Conservation (phyloP, 495 filamentous ascomycete species). For the Penicillium goetzii region DNA sequence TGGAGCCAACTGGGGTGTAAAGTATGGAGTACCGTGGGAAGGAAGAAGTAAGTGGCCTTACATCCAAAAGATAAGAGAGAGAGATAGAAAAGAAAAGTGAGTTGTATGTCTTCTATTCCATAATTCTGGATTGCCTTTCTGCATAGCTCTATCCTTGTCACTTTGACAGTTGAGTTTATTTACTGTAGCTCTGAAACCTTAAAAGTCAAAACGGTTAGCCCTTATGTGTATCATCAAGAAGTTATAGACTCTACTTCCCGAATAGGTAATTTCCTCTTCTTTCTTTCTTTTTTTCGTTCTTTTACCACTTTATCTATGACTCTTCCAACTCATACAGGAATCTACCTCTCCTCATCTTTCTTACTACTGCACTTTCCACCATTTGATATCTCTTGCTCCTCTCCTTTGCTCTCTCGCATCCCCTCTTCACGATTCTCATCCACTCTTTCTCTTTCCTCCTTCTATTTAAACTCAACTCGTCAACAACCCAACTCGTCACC, state of each 20-base stretch:
- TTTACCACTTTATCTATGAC: background rate
- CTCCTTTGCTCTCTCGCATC: constrained; percentile 7
- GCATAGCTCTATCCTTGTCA: background rate
- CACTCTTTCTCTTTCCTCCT: background rate
- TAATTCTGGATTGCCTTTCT: background rate
- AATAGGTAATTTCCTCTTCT: background rate
- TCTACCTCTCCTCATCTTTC: background rate
- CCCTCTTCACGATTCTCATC: background rate
- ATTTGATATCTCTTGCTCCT: background rate
- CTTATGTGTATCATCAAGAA: background rate
- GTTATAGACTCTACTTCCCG: background rate
- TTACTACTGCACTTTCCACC: background rate
- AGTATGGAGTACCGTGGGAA: background rate
- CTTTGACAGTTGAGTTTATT: background rate
- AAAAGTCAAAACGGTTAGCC: constrained; percentile 1
- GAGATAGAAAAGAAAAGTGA: background rate
- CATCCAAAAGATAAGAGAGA: too few relatives aligned
- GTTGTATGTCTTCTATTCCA: background rate
- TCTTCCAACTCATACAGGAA: background rate
- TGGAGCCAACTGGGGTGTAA: background rate
- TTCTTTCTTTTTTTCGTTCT: background rate
- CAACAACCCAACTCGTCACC: background rate
- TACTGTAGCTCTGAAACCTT: background rate
- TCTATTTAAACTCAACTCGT: background rate
- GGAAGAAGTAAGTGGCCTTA: too few relatives aligned